These are phyloP conservation scores for Tulasnella sp. DNA, from an alignment of 768 basidiomycete genomes.

Conservation along the genomic window DNA sequence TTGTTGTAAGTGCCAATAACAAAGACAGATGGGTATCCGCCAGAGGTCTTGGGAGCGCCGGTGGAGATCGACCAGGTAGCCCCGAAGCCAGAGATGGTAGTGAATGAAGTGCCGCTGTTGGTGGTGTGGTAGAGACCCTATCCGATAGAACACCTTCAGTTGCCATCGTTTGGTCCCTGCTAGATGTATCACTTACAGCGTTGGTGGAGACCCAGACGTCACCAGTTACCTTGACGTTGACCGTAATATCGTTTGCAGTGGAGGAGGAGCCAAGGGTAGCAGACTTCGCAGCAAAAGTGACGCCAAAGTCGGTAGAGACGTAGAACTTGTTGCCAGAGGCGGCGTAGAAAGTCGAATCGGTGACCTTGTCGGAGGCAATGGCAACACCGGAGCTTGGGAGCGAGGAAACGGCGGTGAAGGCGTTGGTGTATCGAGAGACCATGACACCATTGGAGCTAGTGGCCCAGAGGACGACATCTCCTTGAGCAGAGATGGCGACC, in stretches of 20 bases:
- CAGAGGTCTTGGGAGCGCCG: slow-evolving; percentile 49
- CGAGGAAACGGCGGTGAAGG: slow-evolving; percentile 50
- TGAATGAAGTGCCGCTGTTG: slow-evolving; percentile 50
- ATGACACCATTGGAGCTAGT: slow-evolving; percentile 45
- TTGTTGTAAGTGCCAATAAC: slow-evolving; percentile 51
- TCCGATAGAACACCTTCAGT: neutral
- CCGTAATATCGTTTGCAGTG: slow-evolving; percentile 51
- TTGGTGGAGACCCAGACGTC: slow-evolving; percentile 66
- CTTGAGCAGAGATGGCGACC: slow-evolving; percentile 50
- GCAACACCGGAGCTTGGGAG: slow-evolving; percentile 50
- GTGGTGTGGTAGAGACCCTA: slow-evolving; percentile 56
- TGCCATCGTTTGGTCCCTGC: neutral
- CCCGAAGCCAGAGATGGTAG: slow-evolving; percentile 46
- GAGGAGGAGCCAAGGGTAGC: slow-evolving; percentile 51
- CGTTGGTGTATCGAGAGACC: slow-evolving; percentile 50
- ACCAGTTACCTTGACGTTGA: slow-evolving; percentile 52
- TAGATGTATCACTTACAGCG: slow-evolving; percentile 28
- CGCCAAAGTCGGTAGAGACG: slow-evolving; percentile 54
- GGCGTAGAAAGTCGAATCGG: slow-evolving; percentile 50
- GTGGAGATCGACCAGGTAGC: slow-evolving; percentile 58
- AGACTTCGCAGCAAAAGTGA: slow-evolving; percentile 46
- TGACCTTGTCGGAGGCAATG: slow-evolving; percentile 61
- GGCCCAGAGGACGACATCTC: slow-evolving; percentile 57
- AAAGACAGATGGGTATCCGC: slow-evolving; percentile 54
- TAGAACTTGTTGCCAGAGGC: slow-evolving; percentile 60